A percentile compares a stretch with the other conserved stretches of the same genome.
Evolutionary conservation across 768 basidiomycete species (phyloP).

Genomic region (Chiua virens): DNA sequence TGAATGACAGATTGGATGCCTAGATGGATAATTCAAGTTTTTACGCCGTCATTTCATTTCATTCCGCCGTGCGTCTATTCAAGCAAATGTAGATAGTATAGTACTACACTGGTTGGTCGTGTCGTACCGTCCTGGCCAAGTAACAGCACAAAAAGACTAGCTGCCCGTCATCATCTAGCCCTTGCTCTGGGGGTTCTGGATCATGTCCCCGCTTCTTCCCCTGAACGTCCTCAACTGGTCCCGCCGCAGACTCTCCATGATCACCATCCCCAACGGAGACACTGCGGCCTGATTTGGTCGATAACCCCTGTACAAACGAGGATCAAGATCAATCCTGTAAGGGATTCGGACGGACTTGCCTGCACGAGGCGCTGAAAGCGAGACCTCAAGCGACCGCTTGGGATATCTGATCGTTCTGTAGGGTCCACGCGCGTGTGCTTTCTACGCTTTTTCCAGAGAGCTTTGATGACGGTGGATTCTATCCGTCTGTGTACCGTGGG

Average conservation of each 20-base stretch:
- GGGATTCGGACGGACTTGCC: slow-evolving; percentile 2
- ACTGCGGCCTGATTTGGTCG: not conserved
- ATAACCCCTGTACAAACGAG: slow-evolving; percentile 5
- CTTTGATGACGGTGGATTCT: slow-evolving; percentile 2
- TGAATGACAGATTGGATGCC: not conserved
- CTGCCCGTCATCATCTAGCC: slow-evolving; percentile 17
- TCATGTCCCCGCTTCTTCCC: not conserved
- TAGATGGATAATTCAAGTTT: no score
- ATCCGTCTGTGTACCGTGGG: not conserved
- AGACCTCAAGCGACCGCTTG: slow-evolving; percentile 6
- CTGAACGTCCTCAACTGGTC: not conserved
- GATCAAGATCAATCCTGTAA: not conserved
- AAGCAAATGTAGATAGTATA: not conserved
- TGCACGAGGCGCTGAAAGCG: slow-evolving; percentile 16
- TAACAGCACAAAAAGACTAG: slow-evolving; percentile 27
- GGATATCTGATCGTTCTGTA: not conserved
- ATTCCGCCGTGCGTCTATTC: not conserved
- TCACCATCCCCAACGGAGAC: not conserved
- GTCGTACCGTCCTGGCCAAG: slow-evolving; percentile 20
- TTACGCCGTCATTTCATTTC: no score
- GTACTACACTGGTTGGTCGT: slow-evolving; percentile 4
- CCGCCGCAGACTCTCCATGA: not conserved
- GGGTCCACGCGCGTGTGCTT: not conserved
- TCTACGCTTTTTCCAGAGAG: slow-evolving; percentile 11
- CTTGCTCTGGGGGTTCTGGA: not conserved